A percentile compares a stretch with the other conserved stretches of the same genome.
These are phyloP conservation scores for Schizonepeta tenuifolia DNA, from an alignment of 257 asterid species.

Conservation along the genomic window DNA sequence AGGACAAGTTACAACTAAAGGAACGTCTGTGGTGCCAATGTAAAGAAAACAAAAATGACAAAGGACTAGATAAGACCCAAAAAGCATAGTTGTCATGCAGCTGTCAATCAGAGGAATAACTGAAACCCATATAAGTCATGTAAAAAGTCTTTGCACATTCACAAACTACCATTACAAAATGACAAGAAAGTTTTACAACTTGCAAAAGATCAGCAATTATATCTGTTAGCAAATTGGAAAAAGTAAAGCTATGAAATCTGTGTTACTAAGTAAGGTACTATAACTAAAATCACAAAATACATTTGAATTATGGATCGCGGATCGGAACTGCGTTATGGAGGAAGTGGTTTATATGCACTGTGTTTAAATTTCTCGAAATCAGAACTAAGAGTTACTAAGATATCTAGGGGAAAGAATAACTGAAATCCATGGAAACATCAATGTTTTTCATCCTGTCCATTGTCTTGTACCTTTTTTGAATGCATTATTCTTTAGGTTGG, in stretches of 20 bases:
- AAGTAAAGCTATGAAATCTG: not conserved
- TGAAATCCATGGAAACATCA: conserved; percentile 7
- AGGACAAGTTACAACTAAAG: conserved; percentile 7
- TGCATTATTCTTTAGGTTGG: not conserved
- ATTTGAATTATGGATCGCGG: not conserved
- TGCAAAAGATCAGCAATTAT: not conserved
- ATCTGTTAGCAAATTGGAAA: conserved; percentile 9
- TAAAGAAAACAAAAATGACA: conserved; percentile 26
- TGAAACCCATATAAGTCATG: conserved; percentile 1
- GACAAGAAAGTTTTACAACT: conserved; percentile 2
- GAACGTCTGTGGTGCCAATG: not conserved
- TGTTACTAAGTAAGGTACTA: not conserved
- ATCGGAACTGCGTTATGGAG: too few relatives aligned
- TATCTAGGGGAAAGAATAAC: conserved; percentile 4
- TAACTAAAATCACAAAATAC: not conserved
- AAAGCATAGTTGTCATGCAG: not conserved
- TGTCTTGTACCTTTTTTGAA: not conserved
- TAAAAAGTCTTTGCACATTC: not conserved
- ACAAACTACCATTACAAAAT: not conserved
- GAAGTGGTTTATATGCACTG: not conserved
- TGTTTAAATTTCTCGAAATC: conserved; percentile 1
- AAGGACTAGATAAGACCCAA: not conserved
- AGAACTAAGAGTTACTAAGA: conserved; percentile 8
- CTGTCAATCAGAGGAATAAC: conserved; percentile 16
- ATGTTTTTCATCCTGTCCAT: not conserved